Percentiles rank a stretch among this genome's conserved stretches.
These are phyloP conservation scores for Sherardia arvensis DNA, from an alignment of 257 asterid genomes.

Conservation along the genomic window DNA sequence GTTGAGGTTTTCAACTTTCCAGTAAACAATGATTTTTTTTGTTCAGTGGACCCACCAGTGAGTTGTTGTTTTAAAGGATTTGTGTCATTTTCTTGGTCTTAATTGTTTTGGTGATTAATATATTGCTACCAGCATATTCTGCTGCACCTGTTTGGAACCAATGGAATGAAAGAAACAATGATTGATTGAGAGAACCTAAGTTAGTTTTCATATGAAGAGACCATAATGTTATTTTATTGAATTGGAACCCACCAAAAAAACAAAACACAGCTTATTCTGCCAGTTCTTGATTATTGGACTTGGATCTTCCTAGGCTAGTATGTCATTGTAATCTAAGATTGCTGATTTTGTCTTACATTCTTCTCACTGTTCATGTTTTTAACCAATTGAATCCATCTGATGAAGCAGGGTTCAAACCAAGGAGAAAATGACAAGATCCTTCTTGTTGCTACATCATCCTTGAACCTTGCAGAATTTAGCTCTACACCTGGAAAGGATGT, in stretches of 20 bases:
- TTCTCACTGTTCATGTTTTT: neutral
- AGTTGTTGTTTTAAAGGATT: slow-evolving; percentile 8
- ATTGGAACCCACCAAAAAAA: neutral
- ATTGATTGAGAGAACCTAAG: slow-evolving; percentile 2
- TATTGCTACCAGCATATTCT: slow-evolving; percentile 4
- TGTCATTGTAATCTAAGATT: slow-evolving; percentile 8
- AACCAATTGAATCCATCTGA: neutral
- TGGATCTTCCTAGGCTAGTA: slow-evolving; percentile 3
- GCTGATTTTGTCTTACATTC: slow-evolving; percentile 1
- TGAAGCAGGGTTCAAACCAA: slow-evolving; percentile 33
- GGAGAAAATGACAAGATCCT: slow-evolving; percentile 34
- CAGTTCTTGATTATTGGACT: neutral
- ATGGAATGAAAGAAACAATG: neutral
- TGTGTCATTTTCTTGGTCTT: neutral
- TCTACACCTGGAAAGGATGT: slow-evolving; percentile 25
- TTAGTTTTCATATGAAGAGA: neutral
- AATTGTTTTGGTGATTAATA: neutral
- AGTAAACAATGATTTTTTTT: slow-evolving; percentile 9
- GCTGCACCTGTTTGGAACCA: neutral
- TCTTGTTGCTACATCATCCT: slow-evolving; percentile 27
- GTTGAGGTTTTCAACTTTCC: slow-evolving; percentile 7
- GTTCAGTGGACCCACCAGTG: slow-evolving; percentile 10
- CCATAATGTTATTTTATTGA: neutral
- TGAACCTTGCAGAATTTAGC: slow-evolving; percentile 51
- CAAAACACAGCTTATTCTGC: slow-evolving; percentile 2